Conservation (phyloP, 108 stramenopile genomes). For the Cyclostephanos invisitatus region DNA sequence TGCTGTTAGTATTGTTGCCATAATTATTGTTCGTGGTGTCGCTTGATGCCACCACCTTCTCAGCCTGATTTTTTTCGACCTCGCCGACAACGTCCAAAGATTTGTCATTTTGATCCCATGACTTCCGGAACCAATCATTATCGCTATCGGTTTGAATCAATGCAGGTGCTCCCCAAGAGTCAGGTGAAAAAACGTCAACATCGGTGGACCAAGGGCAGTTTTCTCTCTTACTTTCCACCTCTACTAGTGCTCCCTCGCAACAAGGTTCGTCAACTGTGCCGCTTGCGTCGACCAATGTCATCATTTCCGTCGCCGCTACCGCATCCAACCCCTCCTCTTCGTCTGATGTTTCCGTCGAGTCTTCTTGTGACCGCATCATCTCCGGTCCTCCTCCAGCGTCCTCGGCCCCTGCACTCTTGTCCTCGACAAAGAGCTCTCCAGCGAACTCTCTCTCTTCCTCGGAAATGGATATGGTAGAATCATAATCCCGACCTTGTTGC, state of each 20-base stretch:
- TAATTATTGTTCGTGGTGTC: not conserved
- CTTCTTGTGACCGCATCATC: not conserved
- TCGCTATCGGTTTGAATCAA: not conserved
- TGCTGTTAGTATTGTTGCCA: not conserved
- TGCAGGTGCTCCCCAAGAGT: not conserved
- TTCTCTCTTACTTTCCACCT: not conserved
- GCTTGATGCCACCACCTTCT: not conserved
- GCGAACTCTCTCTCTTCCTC: not conserved
- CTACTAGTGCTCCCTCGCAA: too few relatives aligned
- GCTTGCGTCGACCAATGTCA: not conserved
- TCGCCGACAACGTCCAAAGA: not conserved
- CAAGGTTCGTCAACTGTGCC: not conserved
- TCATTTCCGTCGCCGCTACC: not conserved
- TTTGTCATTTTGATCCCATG: not conserved
- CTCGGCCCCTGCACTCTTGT: not conserved
- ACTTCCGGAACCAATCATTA: not conserved
- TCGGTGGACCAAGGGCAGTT: not conserved
- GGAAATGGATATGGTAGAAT: not conserved
- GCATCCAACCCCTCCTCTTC: not conserved
- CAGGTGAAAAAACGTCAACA: not conserved
- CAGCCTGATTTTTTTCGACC: constrained; percentile 7
- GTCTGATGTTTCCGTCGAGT: not conserved
- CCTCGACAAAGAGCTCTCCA: not conserved
- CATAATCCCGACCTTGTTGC: not conserved
- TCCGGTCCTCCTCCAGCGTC: not conserved